Evolutionary conservation across 768 basidiomycete species (phyloP), one percentile per base, ranked within the genome.

Genomic region (Tricholoma sp.): DNA sequence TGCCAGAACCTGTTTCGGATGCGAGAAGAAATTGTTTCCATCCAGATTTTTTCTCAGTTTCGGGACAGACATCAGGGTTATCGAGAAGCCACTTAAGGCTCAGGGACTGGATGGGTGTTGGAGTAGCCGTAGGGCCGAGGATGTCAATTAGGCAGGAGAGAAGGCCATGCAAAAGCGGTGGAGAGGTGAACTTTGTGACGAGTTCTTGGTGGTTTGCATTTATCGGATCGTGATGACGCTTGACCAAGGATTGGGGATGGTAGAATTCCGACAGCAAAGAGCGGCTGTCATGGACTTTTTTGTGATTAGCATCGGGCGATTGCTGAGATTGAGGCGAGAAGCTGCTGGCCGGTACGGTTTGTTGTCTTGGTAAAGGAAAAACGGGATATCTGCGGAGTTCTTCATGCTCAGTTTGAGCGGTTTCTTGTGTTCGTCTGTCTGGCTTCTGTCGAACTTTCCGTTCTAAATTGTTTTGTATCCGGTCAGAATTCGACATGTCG

Each of bases 1-100:
- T 96, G 0, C 93, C 94, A 0, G 91, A 93, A 14, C 94, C 94
- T 0, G 92, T 96, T 70, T 95, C 93, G 0, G 89, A 86, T 0
- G 91, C 94, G 1, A 96, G 78, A 5, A 96, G 79, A 61, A 79
- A 86, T 50, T 83, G 75, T 47, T 74, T 73, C 66, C 74, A 77
- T 22, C 66, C 66, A 58, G 70, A 63, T 57, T 32, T 58, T 53
- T 21, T 64, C 52, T 50, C 54, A 34, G 59, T 52, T 32, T 61
- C 54, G 7, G n/a, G 14, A 21, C 8, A 29, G 47, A 24, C 4
- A 50, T 41, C 56, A 2, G 51, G 50, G 14, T 65, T 58, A 22
- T 72, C 70, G 53, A 90, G 68, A 16, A 91, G 69, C 71, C 85
- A 83, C 60, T 86, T 83, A 18, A 93, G 64, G 19, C 88, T 82